phyloP scores from a whole-genome alignment of 495 filamentous ascomycete species.

The Aspergillus nidulans region DNA sequence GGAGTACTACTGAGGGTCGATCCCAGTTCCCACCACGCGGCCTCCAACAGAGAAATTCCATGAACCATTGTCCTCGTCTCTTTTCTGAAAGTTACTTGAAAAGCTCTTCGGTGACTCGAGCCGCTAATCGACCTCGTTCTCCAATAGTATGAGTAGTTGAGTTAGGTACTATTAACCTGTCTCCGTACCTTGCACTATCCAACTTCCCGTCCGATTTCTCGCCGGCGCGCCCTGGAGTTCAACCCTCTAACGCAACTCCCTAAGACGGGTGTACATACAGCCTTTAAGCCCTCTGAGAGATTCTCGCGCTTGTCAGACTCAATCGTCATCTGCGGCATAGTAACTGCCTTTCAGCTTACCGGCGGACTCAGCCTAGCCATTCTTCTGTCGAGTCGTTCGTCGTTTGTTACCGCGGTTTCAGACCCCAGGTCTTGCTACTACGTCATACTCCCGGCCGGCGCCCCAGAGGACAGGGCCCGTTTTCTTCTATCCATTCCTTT shows the following conservation, averaged over 20 bases:
- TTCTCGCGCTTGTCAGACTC: not conserved
- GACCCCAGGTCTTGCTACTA: constrained; percentile 25
- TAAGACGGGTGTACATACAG: not conserved
- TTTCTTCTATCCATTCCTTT: constrained; percentile 16
- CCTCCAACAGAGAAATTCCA: not conserved
- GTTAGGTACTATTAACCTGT: too few relatives aligned
- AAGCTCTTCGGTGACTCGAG: not conserved
- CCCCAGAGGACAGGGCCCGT: constrained; percentile 29
- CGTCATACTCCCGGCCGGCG: constrained; percentile 32
- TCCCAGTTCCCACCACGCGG: not conserved
- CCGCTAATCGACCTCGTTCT: not conserved
- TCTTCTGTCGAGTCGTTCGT: not conserved
- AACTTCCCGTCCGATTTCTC: constrained; percentile 20
- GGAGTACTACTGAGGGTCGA: not conserved
- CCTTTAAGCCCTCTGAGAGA: not conserved
- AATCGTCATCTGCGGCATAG: constrained; percentile 2
- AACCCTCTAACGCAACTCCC: not conserved
- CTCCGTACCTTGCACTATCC: constrained; percentile 19
- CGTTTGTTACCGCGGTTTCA: constrained; percentile 17
- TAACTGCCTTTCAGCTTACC: not conserved
- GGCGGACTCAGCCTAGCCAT: not conserved
- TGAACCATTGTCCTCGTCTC: not conserved
- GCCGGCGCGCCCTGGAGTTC: not conserved
- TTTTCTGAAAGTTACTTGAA: not conserved
- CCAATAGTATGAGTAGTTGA: not conserved